Evolutionary conservation across 192 early-diverging fungal genomes (phyloP), one percentile per base, ranked within the genome.

Genomic region (Coemansia sp.): DNA sequence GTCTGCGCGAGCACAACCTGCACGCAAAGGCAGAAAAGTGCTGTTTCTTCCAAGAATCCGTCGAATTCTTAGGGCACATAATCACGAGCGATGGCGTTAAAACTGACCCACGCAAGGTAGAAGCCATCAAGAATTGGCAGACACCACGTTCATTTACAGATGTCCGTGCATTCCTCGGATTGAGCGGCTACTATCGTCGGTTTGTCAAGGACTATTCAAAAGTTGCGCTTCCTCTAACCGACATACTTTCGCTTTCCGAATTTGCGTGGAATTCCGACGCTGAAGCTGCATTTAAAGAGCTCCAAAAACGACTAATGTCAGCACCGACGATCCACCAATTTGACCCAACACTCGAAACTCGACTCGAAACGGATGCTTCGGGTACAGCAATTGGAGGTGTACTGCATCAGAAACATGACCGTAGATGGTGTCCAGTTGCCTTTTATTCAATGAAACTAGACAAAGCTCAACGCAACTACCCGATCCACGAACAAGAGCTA

Each of bases 341-440:
- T 53, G 63, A 72, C 41, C 70, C 48, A 33, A 6, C 14, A 8
- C 31, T 26, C 1, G 31, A 52, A 36, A 69, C 56, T 5, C 36
- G 47, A 3, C 6, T 72, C 0, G 62, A 72, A 23, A 57, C 57
- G 5, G 66, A 74, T 12, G 66, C 61, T 0, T 58, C 61, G 1
- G 26, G 53, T 28, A 23, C 21, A 23, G 65, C 66, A 42, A 9
- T 62, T 0, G 72, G 72, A 8, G 66, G 56, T 11, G 61, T 62
- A 1, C 48, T 74, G 25, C 41, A 58, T 2, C 65, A 74, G 20
- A 42, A 62, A 33, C 61, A 62, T 3, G 42, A 45, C 13, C 3
- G 34, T 11, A 16, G 11, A 0, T 70, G 61, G 55, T 21, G 39
- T 20, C 71, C 71, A 20, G 59, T 73, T n/a, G 71, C 71, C 0